Percentiles rank a stretch among this genome's conserved stretches.
These are phyloP conservation scores for Fulvia fulva DNA, from an alignment of 2,329 filamentous ascomycete species.

Conservation along the genomic window DNA sequence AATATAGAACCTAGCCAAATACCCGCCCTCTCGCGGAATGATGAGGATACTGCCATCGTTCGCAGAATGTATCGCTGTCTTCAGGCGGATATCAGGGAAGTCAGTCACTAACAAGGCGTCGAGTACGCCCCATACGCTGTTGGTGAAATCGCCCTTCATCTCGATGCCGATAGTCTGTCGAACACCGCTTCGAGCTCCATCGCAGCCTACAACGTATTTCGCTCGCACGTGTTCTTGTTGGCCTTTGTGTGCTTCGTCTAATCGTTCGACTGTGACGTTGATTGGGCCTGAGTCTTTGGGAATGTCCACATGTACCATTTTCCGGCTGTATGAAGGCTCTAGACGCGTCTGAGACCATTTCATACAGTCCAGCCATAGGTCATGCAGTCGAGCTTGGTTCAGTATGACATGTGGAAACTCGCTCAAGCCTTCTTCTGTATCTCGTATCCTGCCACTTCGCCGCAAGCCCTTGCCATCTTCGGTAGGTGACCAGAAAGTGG, in stretches of 20 bases:
- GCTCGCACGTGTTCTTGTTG: slow-evolving; percentile 30
- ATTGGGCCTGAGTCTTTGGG: slow-evolving; percentile 46
- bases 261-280: slow-evolving; percentile 44
- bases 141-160: slow-evolving; percentile 35
- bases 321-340: slow-evolving; percentile 30
- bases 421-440: slow-evolving; percentile 61
- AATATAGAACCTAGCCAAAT: slow-evolving; percentile 35
- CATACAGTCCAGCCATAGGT: slow-evolving; percentile 36
- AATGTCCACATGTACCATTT: slow-evolving; percentile 23
- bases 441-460: slow-evolving; percentile 58
- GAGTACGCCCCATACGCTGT: slow-evolving; percentile 36
- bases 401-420: slow-evolving; percentile 62
- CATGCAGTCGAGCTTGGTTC: slow-evolving; percentile 68
- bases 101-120: slow-evolving; percentile 34
- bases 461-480: slow-evolving; percentile 51
- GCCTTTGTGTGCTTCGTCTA: slow-evolving; percentile 32
- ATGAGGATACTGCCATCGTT: slow-evolving; percentile 73
- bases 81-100: slow-evolving; percentile 51
- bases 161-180: slow-evolving; percentile 30
- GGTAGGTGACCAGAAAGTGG: slow-evolving; percentile 59
- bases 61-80: slow-evolving; percentile 53
- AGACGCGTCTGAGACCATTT: slow-evolving; percentile 30
- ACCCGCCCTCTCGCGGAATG: slow-evolving; percentile 53
- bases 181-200: slow-evolving; percentile 33
- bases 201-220: slow-evolving; percentile 36